These are phyloP conservation scores for Lachancea cidri DNA, from an alignment of 805 yeast genomes.

Conservation along the genomic window DNA sequence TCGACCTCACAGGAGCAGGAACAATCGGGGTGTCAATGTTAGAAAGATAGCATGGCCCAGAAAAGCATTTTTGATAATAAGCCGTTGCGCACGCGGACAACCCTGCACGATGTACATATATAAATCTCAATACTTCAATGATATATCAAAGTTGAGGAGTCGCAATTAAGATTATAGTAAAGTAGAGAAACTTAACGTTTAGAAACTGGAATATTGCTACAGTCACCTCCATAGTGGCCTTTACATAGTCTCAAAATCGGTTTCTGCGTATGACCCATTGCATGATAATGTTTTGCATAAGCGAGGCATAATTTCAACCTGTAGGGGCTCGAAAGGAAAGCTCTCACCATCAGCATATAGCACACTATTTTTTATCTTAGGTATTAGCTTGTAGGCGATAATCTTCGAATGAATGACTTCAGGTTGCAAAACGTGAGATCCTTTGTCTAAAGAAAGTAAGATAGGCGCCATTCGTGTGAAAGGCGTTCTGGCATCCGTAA, in stretches of 20 bases:
- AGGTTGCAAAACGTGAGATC: conserved; percentile 67
- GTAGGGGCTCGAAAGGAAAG: conserved; percentile 72
- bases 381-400: conserved; percentile 68
- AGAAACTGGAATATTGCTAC: no score
- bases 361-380: conserved; percentile 45
- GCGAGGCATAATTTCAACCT: conserved; percentile 71
- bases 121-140: not conserved
- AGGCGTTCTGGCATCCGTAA: conserved; percentile 62
- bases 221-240: no score
- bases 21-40: conserved; percentile 31
- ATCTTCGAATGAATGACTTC: conserved; percentile 73
- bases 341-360: conserved; percentile 90
- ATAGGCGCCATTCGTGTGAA: conserved; percentile 54
- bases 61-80: no score
- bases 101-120: not conserved
- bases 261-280: conserved; percentile 55
- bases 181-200: no score
- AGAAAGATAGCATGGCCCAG: not conserved
- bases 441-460: conserved; percentile 63
- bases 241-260: conserved; percentile 39
- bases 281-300: conserved; percentile 59
- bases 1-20: conserved; percentile 35
- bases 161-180: no score
- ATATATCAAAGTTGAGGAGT: not conserved
- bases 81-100: not conserved